Base-by-base conservation (phyloP, 257 asterid genomes). In the Knoxia roxburghii region DNA sequence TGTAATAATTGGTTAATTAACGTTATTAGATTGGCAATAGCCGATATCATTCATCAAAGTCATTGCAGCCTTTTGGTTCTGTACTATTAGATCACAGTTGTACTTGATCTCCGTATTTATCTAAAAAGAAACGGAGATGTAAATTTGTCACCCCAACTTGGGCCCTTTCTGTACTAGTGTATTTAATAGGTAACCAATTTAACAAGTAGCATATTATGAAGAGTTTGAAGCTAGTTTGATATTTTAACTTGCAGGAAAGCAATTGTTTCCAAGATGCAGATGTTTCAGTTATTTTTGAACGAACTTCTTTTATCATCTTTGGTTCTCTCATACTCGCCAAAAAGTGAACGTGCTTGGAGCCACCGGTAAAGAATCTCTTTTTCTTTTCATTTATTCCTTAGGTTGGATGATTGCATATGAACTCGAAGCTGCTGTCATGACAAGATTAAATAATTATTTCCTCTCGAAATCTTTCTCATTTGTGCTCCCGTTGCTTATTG, bases 331-430 rank as follows among this genome's bases (percentile, higher is more conserved):
- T 77, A 75, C 83, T 82, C 96, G 40, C 95, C 97, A 33, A 93
- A 93, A 79, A 93, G 99, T 74, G 97, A 93, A 68, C 79, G 87
- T 68, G 88, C 99, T 56, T 93, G 99, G 99, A 91, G 83, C 86
- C 99, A 93, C 75, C 80, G 95, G 97, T 91, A 73, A 58, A 51
- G n/a, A 26, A 40, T 68, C 30, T 57, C 48, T 43, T 18, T 55
- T 51, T 52, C 29, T 21, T 74, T 35, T 62, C 68, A 70, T 67
- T 48, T 9, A 43, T 75, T 69, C 27, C 24, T 11, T 15, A 63
- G 32, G 14, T 10, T 18, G 23, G 35, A 3, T 49, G 29, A 50
- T 48, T 63, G 58, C 70, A 40, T 55, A 35, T 7, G 18, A 13
- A 40, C 30, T 13, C 18, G 26, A 54, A 54, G n/a, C 50, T 53